These are phyloP conservation scores for Xerocomus brunneocitrinus DNA, from an alignment of 768 basidiomycete genomes.

Conservation along the genomic window DNA sequence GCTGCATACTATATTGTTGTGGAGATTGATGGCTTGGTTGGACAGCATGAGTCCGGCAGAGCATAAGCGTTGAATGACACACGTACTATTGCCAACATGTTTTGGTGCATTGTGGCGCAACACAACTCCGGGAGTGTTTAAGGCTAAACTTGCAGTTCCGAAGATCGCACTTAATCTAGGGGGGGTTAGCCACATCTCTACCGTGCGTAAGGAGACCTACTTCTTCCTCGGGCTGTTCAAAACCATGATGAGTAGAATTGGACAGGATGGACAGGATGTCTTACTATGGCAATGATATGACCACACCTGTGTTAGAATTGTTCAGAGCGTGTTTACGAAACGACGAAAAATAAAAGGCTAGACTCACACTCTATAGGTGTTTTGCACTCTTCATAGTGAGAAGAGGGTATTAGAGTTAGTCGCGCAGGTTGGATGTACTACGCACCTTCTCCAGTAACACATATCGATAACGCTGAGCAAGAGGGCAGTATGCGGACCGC, in stretches of 20 bases:
- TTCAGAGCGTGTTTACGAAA: constrained; percentile 1
- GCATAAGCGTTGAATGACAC: not conserved
- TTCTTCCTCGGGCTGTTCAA: constrained; percentile 54
- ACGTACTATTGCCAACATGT: constrained; percentile 73
- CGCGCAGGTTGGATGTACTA: constrained; percentile 1
- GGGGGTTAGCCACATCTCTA: constrained; percentile 10
- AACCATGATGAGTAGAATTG: constrained; percentile 6
- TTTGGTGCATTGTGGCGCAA: constrained; percentile 46
- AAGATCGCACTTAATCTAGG: constrained; percentile 59
- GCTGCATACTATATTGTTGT: constrained; percentile 54
- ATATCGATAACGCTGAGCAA: constrained; percentile 29
- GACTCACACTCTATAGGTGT: constrained; percentile 49
- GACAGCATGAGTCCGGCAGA: constrained; percentile 9
- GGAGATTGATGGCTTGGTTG: constrained; percentile 51
- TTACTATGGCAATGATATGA: constrained; percentile 48
- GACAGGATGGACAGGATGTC: constrained; percentile 10
- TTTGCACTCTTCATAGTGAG: constrained; percentile 44
- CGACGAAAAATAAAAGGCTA: not conserved
- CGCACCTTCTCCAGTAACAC: constrained; percentile 62
- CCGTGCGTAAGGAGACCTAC: constrained; percentile 24
- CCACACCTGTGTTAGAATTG: constrained; percentile 41
- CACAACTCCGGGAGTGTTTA: constrained; percentile 47
- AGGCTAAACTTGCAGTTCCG: constrained; percentile 61
- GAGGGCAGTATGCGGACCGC: constrained; percentile 4
- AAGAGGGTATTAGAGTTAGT: constrained; percentile 16